Base-by-base conservation (phyloP, 2,329 filamentous ascomycete genomes). In the Leptographium wingfieldii region DNA sequence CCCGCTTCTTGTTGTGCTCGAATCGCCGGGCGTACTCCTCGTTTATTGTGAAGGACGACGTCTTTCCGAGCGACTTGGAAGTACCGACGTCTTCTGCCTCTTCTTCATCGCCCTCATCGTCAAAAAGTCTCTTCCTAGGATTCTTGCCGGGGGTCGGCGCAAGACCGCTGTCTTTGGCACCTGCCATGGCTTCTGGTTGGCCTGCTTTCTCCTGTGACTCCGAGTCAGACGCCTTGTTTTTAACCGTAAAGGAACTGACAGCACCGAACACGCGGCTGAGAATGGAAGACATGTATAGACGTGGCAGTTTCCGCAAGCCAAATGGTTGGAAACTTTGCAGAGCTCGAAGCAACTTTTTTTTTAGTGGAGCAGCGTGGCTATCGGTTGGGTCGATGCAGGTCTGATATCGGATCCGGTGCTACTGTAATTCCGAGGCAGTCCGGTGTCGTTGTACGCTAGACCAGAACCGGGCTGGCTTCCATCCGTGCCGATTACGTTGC, bases 1-100 rank as follows among this genome's bases (percentile, higher is more conserved):
- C 92, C 61, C 92, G 83, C 76, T 96, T 96, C 77, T 97, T 96
- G 76, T 99, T 99, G 75, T 97, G 82, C 72, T 99, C 94, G 67
- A 96, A 97, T 49, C 90, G 81, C 66, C 82, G 84, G 52, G 94
- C 94, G 72, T 86, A 99, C 58, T 95, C 90, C 70, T 91, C 79
- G 73, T 99, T 97, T 73, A 99, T 86, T 70, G 88, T 91, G 71
- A 97, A 81, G 35, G 62, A 51, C 0, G 62, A 59, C 1, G 72
- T 71, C 46, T 70, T 65, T 33, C 68, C 68, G 68, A 64, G 68
- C 67, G 65, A 72, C 68, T 58, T 73, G 51, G 25, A 9, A 0
- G 5, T 48, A 14, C 27, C 73, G 55, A 74, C 38, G 38, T 40
- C 38, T 40, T 16, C 38, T 16, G 38, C 74, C 55, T 75, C 73